Percentiles rank a stretch among this genome's conserved stretches.
These are phyloP conservation scores for Lanmaoa pseudosensibilis DNA, from an alignment of 768 basidiomycete species.

Conservation along the genomic window DNA sequence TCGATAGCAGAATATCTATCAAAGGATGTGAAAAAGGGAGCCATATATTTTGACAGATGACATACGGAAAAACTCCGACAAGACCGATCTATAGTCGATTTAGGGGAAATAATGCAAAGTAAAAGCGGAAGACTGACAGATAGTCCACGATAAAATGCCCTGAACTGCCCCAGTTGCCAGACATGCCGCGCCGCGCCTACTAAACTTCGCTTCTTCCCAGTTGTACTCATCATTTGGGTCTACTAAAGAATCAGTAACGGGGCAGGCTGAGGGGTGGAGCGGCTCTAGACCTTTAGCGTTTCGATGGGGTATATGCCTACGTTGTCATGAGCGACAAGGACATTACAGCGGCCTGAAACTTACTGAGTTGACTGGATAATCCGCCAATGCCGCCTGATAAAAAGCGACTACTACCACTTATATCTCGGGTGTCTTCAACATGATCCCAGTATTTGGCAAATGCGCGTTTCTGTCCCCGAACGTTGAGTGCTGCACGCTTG, in stretches of 20 bases:
- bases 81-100: slow-evolving; percentile 72
- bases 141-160: slow-evolving; percentile 89
- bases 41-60: neutral
- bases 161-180: slow-evolving; percentile 75
- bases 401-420: slow-evolving; percentile 91
- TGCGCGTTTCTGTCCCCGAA: slow-evolving; percentile 73
- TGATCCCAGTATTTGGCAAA: slow-evolving; percentile 91
- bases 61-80: slow-evolving; percentile 93
- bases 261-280: neutral
- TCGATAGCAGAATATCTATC: slow-evolving; percentile 89
- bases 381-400: slow-evolving; percentile 95
- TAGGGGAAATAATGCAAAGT: slow-evolving; percentile 11
- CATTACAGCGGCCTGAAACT: slow-evolving; percentile 30
- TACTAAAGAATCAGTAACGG: slow-evolving; percentile 20
- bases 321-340: slow-evolving; percentile 17
- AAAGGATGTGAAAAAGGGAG: slow-evolving; percentile 2
- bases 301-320: slow-evolving; percentile 95
- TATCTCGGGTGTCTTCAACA: slow-evolving; percentile 84
- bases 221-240: slow-evolving; percentile 97
- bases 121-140: slow-evolving; percentile 56
- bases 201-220: slow-evolving; percentile 60
- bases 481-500: slow-evolving; percentile 18
- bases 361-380: slow-evolving; percentile 87
- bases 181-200: slow-evolving; percentile 65
- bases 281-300: slow-evolving; percentile 73